A percentile compares a stretch with the other conserved stretches of the same genome.
Conservation (phyloP, 2,329 filamentous ascomycete species). For the Chalara sp. region DNA sequence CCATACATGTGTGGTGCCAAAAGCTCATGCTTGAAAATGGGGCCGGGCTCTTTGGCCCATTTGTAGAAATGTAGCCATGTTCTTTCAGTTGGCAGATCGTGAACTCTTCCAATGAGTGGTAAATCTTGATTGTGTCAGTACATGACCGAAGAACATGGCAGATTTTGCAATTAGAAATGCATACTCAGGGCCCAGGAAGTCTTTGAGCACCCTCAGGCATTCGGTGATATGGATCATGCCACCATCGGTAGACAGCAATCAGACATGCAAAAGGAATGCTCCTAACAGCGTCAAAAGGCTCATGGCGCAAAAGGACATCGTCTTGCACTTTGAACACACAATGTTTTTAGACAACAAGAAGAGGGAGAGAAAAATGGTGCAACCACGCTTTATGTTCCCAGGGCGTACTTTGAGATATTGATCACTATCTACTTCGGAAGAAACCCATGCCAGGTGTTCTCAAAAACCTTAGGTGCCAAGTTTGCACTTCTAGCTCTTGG, state of each 20-base stretch:
- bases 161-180: not conserved
- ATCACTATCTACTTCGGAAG: too few relatives aligned
- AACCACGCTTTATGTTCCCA: too few relatives aligned
- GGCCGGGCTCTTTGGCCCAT: constrained; percentile 39
- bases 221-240: constrained; percentile 1
- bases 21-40: constrained; percentile 40
- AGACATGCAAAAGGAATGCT: not conserved
- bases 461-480: too few relatives aligned
- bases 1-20: constrained; percentile 40
- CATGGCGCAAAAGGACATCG: too few relatives aligned
- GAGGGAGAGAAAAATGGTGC: too few relatives aligned
- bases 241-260: not conserved
- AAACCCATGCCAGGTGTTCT: too few relatives aligned
- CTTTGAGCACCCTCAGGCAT: not conserved
- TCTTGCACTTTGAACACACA: too few relatives aligned
- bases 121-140: constrained; percentile 25
- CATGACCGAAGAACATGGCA: not conserved
- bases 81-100: constrained; percentile 35
- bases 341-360: too few relatives aligned
- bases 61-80: constrained; percentile 43
- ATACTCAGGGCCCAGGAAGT: constrained; percentile 1
- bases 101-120: constrained; percentile 38
- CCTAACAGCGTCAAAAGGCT: too few relatives aligned
- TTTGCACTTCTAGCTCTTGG: too few relatives aligned
- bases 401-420: too few relatives aligned